Evolutionary conservation across 176 grass and related monocot genomes (phyloP), one percentile per base, ranked within the genome.

Genomic region (Cenchrus americanus): DNA sequence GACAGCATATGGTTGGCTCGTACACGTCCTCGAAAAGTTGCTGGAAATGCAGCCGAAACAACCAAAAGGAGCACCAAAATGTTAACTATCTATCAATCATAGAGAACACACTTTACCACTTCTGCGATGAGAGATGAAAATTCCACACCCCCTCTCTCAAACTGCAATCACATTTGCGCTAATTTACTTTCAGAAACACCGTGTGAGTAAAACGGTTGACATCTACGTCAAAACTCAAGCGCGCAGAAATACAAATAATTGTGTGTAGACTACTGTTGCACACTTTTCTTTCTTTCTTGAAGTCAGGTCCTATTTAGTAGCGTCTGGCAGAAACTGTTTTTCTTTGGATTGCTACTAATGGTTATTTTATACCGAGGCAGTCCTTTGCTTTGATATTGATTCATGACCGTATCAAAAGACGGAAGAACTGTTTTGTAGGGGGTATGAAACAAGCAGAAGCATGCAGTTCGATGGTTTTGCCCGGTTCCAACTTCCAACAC

Each of bases 401-500:
- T n/a, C n/a, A 34, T 34, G 32, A 34, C 32, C 32, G 32, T 34
- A 3, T 34, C 32, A 34, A 34, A 34, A 34, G 32, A 34, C 32
- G 32, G 32, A 1, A 34, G 32, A 34, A 34, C 32, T 44, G 40
- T 44, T 42, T 44, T 21, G 40, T 69, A 68, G 66, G 66, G 18
- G 40, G n/a, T 69, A 43, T 69, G 40, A 69, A 69, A 43, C 40
- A 69, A 69, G 66, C 66, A n/a, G 66, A 68, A 19, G 37, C 37
- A 6, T 60, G 58, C 58, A 11, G 18, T 69, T n/a, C 66, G n/a
- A 44, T 43, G 43, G 66, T 69, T 69, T 69, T 44, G 66, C 18
- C 40, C 66, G 18, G 65, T 68, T 68, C 65, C 65, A 68, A 68
- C 34, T n/a, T n/a, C n/a, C n/a, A n/a, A n/a, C n/a, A 69, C 66